These are phyloP conservation scores for Xylaria telfairii DNA, from an alignment of 495 filamentous ascomycete genomes.

Conservation along the genomic window DNA sequence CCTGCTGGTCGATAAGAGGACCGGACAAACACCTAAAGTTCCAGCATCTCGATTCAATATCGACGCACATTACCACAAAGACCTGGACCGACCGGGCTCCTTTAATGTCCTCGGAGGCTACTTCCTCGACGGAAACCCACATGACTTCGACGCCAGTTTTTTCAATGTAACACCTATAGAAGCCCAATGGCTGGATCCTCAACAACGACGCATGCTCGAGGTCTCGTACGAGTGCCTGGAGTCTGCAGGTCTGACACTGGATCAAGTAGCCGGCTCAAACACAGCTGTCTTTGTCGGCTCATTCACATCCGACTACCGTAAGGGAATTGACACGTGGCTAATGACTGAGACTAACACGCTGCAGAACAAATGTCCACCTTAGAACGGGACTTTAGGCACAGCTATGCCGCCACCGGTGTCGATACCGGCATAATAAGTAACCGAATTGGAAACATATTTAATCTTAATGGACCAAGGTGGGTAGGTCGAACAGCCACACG, in stretches of 20 bases:
- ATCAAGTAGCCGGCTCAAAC: slow-evolving; percentile 51
- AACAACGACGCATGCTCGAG: slow-evolving; percentile 50
- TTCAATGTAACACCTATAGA: slow-evolving; percentile 45
- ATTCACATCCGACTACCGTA: slow-evolving; percentile 56
- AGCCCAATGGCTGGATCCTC: slow-evolving; percentile 40
- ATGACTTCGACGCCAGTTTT: slow-evolving; percentile 49
- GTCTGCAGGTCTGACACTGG: slow-evolving; percentile 51
- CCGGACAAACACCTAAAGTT: slow-evolving; percentile 23
- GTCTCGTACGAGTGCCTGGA: slow-evolving; percentile 47
- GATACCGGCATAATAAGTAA: slow-evolving; percentile 54
- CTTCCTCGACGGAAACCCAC: slow-evolving; percentile 45
- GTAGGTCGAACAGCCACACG: neutral
- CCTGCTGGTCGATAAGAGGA: slow-evolving; percentile 21
- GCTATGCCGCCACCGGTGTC: slow-evolving; percentile 55
- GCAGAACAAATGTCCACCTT: slow-evolving; percentile 33
- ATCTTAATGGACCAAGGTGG: slow-evolving; percentile 54
- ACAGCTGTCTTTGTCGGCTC: slow-evolving; percentile 58
- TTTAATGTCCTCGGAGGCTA: slow-evolving; percentile 39
- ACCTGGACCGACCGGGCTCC: slow-evolving; percentile 19
- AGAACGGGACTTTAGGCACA: slow-evolving; percentile 48
- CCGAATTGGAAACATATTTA: slow-evolving; percentile 57
- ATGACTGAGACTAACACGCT: neutral
- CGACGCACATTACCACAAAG: slow-evolving; percentile 23
- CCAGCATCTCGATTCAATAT: slow-evolving; percentile 27
- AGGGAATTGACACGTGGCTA: slow-evolving; percentile 9